phyloP scores from a whole-genome alignment of 371 early-diverging fungal genomes.

The Neoconidiobolus thromboides region DNA sequence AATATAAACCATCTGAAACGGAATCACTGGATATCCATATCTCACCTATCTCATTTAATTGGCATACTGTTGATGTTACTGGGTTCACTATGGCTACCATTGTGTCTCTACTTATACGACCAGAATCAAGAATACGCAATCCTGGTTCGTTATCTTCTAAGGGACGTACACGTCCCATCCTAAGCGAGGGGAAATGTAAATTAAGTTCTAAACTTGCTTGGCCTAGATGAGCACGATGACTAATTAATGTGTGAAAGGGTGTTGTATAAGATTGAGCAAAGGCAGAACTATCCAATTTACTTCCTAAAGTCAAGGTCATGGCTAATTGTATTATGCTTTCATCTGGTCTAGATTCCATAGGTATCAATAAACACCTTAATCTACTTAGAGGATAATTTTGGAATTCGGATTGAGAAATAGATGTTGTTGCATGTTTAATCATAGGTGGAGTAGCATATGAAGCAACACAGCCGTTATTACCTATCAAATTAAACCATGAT shows the following conservation, averaged over 20 bases:
- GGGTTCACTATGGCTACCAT: conserved; percentile 75
- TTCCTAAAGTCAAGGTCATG: neutral
- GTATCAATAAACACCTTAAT: conserved; percentile 47
- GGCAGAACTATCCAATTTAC: neutral
- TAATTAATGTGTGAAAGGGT: conserved; percentile 3
- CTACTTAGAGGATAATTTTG: conserved; percentile 27
- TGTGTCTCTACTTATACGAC: conserved; percentile 37
- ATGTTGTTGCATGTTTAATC: conserved; percentile 51
- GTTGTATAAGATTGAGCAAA: neutral
- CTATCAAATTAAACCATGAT: conserved; percentile 44
- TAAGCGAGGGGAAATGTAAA: conserved; percentile 1
- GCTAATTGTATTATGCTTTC: conserved; percentile 7
- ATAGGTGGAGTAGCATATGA: conserved; percentile 47
- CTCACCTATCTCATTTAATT: conserved; percentile 59
- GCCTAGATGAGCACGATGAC: neutral
- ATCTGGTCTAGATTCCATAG: conserved; percentile 44
- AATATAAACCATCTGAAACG: conserved; percentile 16
- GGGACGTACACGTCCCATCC: neutral
- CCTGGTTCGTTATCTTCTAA: neutral
- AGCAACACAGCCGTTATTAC: conserved; percentile 28
- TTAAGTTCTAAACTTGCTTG: neutral
- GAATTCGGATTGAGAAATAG: conserved; percentile 16
- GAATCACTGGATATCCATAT: conserved; percentile 67
- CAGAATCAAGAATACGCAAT: neutral
- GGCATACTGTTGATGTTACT: conserved; percentile 34